These are phyloP conservation scores for Venturia nashicola DNA, from an alignment of 2,329 filamentous ascomycete genomes.

Conservation along the genomic window DNA sequence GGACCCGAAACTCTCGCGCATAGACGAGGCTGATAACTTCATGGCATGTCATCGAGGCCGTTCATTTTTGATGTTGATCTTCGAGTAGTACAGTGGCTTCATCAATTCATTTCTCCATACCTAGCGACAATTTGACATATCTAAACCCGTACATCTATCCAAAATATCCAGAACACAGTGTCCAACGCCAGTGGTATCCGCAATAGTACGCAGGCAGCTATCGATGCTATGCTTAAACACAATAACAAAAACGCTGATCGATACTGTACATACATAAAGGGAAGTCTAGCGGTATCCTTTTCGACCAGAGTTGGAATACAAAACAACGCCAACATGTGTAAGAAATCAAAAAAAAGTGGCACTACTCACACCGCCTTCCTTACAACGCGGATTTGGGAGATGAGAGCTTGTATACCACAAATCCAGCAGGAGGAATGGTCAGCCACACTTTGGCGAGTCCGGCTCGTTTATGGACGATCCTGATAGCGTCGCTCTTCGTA, in stretches of 20 bases:
- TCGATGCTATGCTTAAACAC: not conserved
- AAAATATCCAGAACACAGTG: not conserved
- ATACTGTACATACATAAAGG: slow-evolving; percentile 4
- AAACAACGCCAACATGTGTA: not conserved
- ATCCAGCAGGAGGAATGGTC: slow-evolving; percentile 13
- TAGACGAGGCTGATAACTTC: slow-evolving; percentile 1
- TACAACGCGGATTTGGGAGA: not conserved
- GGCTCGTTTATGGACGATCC: not conserved
- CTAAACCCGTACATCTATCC: not conserved
- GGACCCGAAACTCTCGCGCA: not conserved
- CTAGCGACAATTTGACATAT: not conserved
- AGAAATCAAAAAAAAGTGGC: not conserved
- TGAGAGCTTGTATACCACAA: slow-evolving; percentile 14
- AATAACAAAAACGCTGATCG: slow-evolving; percentile 2
- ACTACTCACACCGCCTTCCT: not conserved
- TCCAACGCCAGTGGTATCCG: not conserved
- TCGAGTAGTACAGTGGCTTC: not conserved
- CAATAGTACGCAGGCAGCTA: slow-evolving; percentile 1
- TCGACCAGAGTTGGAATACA: not conserved
- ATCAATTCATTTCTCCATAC: not conserved
- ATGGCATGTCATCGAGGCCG: not conserved
- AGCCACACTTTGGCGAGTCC: slow-evolving; percentile 10
- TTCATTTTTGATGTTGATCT: not conserved
- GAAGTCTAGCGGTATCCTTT: not conserved
- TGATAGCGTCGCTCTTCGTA: not conserved